A percentile compares a stretch with the other conserved stretches of the same genome.
These are phyloP conservation scores for Dimocarpus longan DNA, from an alignment of 345 rosid species.

Conservation along the genomic window DNA sequence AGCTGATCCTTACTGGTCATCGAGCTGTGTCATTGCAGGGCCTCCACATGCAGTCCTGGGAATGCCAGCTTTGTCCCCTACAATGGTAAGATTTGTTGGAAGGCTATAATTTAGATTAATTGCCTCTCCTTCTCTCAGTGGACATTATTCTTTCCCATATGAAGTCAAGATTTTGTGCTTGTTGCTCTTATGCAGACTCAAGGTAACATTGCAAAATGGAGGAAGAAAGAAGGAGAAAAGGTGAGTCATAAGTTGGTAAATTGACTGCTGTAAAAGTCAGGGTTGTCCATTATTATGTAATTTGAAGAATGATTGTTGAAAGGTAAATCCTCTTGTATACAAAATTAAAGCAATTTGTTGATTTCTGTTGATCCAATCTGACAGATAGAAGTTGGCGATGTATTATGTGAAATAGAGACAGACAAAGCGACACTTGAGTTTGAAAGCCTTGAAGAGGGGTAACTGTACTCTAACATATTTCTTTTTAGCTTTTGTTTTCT, in stretches of 20 bases:
- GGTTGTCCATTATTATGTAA: conserved; percentile 14
- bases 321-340: conserved; percentile 19
- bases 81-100: conserved; percentile 66
- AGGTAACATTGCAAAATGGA: conserved; percentile 91
- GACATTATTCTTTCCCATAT: conserved; percentile 22
- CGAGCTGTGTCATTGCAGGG: conserved; percentile 47
- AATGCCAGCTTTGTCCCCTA: conserved; percentile 99
- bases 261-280: background rate
- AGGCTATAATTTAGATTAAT: background rate
- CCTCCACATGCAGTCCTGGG: conserved; percentile 63
- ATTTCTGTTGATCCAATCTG: conserved; percentile 30
- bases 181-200: conserved; percentile 70
- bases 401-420: conserved; percentile 94
- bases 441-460: conserved; percentile 99
- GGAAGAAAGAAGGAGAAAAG: conserved; percentile 97
- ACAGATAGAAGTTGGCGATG: conserved; percentile 94
- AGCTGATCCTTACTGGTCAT: background rate
- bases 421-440: conserved; percentile 96
- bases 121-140: conserved; percentile 9
- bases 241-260: conserved; percentile 42
- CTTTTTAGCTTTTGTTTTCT: conserved; percentile 17
- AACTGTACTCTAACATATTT: conserved; percentile 28
- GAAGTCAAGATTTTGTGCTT: conserved; percentile 30
- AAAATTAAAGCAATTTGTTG: conserved; percentile 22
- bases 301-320: conserved; percentile 22